A percentile compares a stretch with the other conserved stretches of the same genome.
phyloP scores from a whole-genome alignment of 208 protist species.

The Trypanosoma vivax region DNA sequence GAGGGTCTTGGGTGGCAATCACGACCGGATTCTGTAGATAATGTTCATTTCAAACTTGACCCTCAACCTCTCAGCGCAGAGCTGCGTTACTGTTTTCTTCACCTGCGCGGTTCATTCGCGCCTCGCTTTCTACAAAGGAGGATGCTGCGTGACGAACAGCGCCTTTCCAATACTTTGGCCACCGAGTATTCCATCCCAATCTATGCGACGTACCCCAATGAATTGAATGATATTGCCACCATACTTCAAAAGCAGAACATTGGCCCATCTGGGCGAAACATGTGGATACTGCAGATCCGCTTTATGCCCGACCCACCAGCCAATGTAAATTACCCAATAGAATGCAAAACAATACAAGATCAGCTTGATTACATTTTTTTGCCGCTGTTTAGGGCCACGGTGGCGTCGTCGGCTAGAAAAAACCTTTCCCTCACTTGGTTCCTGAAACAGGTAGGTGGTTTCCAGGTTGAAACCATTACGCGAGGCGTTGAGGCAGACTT shows the following conservation, averaged over 20 bases:
- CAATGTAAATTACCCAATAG: constrained; percentile 25
- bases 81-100: constrained; percentile 75
- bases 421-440: constrained; percentile 84
- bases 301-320: constrained; percentile 56
- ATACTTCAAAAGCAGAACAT: constrained; percentile 40
- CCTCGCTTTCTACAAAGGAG: constrained; percentile 44
- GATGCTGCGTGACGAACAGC: constrained; percentile 47
- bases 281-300: constrained; percentile 94
- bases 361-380: constrained; percentile 96
- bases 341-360: constrained; percentile 87
- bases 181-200: constrained; percentile 81
- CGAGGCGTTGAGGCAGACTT: constrained; percentile 51
- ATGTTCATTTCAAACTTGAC: constrained; percentile 29
- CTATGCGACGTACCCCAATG: constrained; percentile 55
- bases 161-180: constrained; percentile 39
- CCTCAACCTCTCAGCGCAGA: constrained; percentile 50
- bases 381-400: constrained; percentile 95
- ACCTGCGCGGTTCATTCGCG: constrained; percentile 46
- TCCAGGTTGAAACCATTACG: constrained; percentile 79
- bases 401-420: constrained; percentile 60
- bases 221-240: constrained; percentile 59
- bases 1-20: constrained; percentile 82
- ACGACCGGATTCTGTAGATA: constrained; percentile 12
- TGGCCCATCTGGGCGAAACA: constrained; percentile 72
- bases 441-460: constrained; percentile 83